phyloP scores from a whole-genome alignment of 495 filamentous ascomycete species.

The Parmelia sp. region DNA sequence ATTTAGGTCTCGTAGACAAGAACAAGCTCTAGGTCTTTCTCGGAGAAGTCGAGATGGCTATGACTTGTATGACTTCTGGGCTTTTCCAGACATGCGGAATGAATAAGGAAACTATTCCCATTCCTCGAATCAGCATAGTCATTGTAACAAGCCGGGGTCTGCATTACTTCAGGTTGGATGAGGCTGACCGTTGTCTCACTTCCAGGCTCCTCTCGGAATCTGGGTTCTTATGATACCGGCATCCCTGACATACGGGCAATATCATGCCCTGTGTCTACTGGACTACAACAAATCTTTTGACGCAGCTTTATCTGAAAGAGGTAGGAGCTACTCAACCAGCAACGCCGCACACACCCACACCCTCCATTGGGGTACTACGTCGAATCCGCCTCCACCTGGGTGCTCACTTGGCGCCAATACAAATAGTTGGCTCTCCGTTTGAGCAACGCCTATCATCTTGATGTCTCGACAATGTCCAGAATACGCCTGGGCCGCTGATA shows the following conservation, averaged over 20 bases:
- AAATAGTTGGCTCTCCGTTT: neutral
- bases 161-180: constrained; percentile 16
- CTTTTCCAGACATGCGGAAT: neutral
- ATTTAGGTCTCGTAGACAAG: constrained; percentile 18
- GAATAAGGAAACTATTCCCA: neutral
- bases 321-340: neutral
- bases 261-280: neutral
- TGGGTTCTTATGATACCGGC: constrained; percentile 56
- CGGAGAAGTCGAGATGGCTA: neutral
- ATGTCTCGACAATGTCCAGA: neutral
- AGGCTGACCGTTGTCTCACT: constrained; percentile 29
- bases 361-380: neutral
- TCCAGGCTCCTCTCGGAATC: constrained; percentile 66
- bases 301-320: neutral
- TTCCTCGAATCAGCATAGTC: constrained; percentile 21
- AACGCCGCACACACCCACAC: neutral
- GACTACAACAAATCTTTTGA: constrained; percentile 1
- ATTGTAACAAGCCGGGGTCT: constrained; percentile 34
- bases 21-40: constrained; percentile 1
- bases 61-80: neutral
- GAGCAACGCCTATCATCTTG: neutral
- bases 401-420: neutral
- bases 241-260: neutral
- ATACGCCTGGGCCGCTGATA: neutral
- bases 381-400: neutral